Percentiles rank a stretch among this genome's conserved stretches.
Conservation (phyloP, 257 asterid genomes). For the Lycium barbarum region DNA sequence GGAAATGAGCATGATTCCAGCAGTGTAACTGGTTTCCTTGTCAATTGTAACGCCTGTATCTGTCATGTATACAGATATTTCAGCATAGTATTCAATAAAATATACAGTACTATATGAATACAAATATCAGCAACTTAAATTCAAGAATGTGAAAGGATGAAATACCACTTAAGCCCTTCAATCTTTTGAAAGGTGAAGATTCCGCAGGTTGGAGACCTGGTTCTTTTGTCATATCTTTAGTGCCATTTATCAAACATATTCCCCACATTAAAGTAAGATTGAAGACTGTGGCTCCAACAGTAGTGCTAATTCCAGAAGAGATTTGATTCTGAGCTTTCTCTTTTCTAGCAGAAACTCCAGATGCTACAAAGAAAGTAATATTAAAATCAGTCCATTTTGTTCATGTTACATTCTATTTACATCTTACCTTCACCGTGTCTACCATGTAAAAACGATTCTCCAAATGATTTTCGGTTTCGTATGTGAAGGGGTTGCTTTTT, state of each 20-base stretch:
- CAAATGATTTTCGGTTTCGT: background rate
- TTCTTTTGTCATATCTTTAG: conserved; percentile 32
- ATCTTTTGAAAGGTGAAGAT: conserved; percentile 28
- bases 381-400: background rate
- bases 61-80: conserved; percentile 31
- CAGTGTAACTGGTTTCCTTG: conserved; percentile 53
- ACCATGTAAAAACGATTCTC: background rate
- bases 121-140: conserved; percentile 6
- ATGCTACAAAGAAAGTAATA: conserved; percentile 37
- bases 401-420: background rate
- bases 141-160: background rate
- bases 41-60: conserved; percentile 56
- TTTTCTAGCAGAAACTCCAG: conserved; percentile 47
- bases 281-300: conserved; percentile 49
- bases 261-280: conserved; percentile 54
- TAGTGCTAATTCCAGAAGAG: conserved; percentile 45
- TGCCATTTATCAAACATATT: conserved; percentile 46
- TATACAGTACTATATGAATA: background rate
- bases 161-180: conserved; percentile 22
- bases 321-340: conserved; percentile 43
- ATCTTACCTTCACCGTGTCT: background rate
- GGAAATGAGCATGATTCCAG: conserved; percentile 61
- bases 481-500: background rate
- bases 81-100: background rate
- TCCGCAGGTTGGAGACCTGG: background rate